A percentile compares a stretch with the other conserved stretches of the same genome.
These are phyloP conservation scores for Entoloma clypeatum DNA, from an alignment of 1,284 basidiomycete genomes.

Conservation along the genomic window DNA sequence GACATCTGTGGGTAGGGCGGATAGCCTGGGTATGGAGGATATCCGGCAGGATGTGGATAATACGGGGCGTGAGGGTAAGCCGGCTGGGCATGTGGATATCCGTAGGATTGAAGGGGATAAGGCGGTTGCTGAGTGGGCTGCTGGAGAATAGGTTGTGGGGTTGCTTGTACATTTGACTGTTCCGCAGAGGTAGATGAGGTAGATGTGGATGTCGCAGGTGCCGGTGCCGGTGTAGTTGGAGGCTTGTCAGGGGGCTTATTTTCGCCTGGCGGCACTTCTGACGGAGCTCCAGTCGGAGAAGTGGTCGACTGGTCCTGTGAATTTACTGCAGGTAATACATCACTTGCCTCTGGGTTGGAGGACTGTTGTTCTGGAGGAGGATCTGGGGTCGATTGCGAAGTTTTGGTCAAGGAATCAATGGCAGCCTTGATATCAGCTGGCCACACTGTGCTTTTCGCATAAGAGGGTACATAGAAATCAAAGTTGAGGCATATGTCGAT, in stretches of 20 bases:
- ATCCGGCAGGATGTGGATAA: slow-evolving; percentile 41
- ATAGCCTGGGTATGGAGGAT: slow-evolving; percentile 44
- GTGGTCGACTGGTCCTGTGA: slow-evolving; percentile 24
- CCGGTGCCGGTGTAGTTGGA: slow-evolving; percentile 8
- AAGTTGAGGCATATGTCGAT: slow-evolving; percentile 73
- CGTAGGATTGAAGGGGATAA: slow-evolving; percentile 45
- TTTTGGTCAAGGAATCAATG: slow-evolving; percentile 49
- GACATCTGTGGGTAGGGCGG: slow-evolving; percentile 30
- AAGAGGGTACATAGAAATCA: slow-evolving; percentile 60
- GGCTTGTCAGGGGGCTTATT: slow-evolving; percentile 24
- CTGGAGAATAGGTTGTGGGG: slow-evolving; percentile 20
- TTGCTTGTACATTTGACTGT: slow-evolving; percentile 13
- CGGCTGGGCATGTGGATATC: slow-evolving; percentile 36
- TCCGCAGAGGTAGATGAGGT: slow-evolving; percentile 6
- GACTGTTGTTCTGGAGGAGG: slow-evolving; percentile 12
- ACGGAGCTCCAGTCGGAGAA: slow-evolving; percentile 13
- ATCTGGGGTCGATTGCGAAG: slow-evolving; percentile 21
- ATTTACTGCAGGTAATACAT: slow-evolving; percentile 26
- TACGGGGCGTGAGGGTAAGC: slow-evolving; percentile 62
- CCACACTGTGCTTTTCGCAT: slow-evolving; percentile 61
- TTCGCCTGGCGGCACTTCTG: slow-evolving; percentile 16
- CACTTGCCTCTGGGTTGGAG: slow-evolving; percentile 3
- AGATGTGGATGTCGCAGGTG: slow-evolving; percentile 7
- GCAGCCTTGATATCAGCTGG: slow-evolving; percentile 61
- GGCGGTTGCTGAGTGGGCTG: slow-evolving; percentile 27